A percentile compares a stretch with the other conserved stretches of the same genome.
phyloP scores from a whole-genome alignment of 2,329 filamentous ascomycete species.

The Aspergillus sp. region DNA sequence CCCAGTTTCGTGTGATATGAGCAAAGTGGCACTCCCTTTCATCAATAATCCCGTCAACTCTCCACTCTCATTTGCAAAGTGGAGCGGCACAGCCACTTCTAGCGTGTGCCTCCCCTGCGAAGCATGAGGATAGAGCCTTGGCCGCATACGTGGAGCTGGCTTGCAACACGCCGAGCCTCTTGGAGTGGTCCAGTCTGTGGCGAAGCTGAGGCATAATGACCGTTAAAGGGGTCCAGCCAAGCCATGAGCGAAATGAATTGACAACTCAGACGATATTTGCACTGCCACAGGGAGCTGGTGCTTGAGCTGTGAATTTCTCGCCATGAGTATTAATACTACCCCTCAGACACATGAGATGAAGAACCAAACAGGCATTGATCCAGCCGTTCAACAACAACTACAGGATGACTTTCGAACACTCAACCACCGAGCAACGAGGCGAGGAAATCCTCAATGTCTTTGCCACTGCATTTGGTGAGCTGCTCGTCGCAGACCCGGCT shows the following conservation, averaged over 20 bases:
- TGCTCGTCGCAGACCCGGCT: constrained; percentile 10
- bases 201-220: not conserved
- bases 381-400: not conserved
- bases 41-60: too few species aligned
- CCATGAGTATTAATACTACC: not conserved
- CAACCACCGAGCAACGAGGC: constrained; percentile 13
- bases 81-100: too few species aligned
- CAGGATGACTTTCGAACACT: not conserved
- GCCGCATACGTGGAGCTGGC: not conserved
- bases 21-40: too few species aligned
- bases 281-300: not conserved
- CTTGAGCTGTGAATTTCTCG: not conserved
- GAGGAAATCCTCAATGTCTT: constrained; percentile 20
- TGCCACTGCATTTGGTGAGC: constrained; percentile 15
- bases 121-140: not conserved
- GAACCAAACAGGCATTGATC: not conserved
- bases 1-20: too few species aligned
- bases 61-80: too few species aligned
- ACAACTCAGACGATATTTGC: not conserved
- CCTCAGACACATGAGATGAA: not conserved
- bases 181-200: not conserved
- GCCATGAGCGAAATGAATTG: not conserved
- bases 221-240: not conserved
- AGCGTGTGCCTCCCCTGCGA: too few species aligned
- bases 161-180: not conserved